Conservation (phyloP, 441 rosid species). For the Gossypium davidsonii region DNA sequence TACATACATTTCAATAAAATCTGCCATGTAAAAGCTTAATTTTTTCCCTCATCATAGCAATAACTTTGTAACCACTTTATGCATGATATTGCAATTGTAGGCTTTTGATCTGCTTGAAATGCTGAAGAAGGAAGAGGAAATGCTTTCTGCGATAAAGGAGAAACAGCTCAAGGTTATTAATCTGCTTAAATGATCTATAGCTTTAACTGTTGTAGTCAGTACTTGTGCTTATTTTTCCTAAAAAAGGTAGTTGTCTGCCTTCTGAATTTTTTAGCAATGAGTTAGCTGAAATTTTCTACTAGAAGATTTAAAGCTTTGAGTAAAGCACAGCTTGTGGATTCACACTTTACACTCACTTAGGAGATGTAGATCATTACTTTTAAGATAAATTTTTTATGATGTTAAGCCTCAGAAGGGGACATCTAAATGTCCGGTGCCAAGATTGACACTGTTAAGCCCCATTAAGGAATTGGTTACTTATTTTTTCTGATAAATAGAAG, state of each 20-base stretch:
- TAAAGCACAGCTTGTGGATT: background rate
- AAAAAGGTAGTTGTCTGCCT: background rate
- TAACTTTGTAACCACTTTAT: conserved; percentile 12
- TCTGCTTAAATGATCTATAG: background rate
- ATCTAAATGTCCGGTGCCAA: background rate
- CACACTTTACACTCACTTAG: background rate
- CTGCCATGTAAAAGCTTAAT: background rate
- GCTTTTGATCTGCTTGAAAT: conserved; percentile 76
- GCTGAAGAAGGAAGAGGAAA: conserved; percentile 77
- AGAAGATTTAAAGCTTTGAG: background rate
- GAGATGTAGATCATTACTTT: background rate
- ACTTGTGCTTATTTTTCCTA: background rate
- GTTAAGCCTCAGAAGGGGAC: background rate
- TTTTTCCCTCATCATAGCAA: background rate
- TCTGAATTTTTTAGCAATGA: background rate
- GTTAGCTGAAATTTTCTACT: background rate
- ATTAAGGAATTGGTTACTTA: background rate
- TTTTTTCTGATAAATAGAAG: background rate
- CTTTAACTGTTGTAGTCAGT: background rate
- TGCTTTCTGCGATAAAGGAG: conserved; percentile 82
- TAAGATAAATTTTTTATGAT: background rate
- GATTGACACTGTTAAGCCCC: background rate
- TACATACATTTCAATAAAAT: conserved; percentile 1
- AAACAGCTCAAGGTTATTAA: conserved; percentile 57
- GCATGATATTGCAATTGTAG: conserved; percentile 29